Conservation (phyloP, 495 filamentous ascomycete species). For the Clohesyomyces aquaticus region DNA sequence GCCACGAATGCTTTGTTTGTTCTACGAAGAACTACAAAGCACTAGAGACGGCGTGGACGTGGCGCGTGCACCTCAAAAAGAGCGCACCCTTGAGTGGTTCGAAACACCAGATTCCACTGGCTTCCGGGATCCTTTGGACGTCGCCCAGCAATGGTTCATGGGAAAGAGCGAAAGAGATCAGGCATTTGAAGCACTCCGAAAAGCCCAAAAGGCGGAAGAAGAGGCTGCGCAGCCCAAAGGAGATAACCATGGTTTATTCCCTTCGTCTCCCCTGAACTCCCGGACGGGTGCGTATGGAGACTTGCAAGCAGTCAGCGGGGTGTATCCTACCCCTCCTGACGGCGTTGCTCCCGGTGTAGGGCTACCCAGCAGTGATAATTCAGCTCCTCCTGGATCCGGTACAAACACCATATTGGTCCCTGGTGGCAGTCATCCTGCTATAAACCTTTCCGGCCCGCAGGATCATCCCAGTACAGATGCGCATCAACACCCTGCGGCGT, state of each 20-base stretch:
- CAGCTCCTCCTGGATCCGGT: slow-evolving; percentile 15
- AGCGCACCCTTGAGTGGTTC: slow-evolving; percentile 38
- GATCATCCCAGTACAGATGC: slow-evolving; percentile 3
- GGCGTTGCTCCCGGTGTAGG: slow-evolving; percentile 53
- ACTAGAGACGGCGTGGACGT: neutral
- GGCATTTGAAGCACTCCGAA: slow-evolving; percentile 53
- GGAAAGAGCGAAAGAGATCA: slow-evolving; percentile 55
- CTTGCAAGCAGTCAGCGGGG: slow-evolving; percentile 46
- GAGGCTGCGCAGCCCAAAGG: slow-evolving; percentile 30
- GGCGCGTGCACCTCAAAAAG: neutral
- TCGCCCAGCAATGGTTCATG: slow-evolving; percentile 71
- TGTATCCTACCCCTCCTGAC: slow-evolving; percentile 90
- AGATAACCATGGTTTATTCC: slow-evolving; percentile 23
- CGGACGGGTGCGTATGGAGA: slow-evolving; percentile 38
- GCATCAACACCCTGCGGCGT: slow-evolving; percentile 18
- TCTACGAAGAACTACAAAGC: slow-evolving; percentile 15
- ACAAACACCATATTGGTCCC: slow-evolving; percentile 18
- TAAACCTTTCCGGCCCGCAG: slow-evolving; percentile 27
- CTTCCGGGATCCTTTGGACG: slow-evolving; percentile 62
- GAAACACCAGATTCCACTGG: slow-evolving; percentile 21
- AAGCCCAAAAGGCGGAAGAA: slow-evolving; percentile 56
- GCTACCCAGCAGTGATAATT: slow-evolving; percentile 18
- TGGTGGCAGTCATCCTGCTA: slow-evolving; percentile 20
- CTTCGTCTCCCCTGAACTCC: slow-evolving; percentile 40
- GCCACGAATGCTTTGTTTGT: slow-evolving; percentile 39